Base-by-base conservation (phyloP, 1,284 basidiomycete species). In the Boletus smithii region DNA sequence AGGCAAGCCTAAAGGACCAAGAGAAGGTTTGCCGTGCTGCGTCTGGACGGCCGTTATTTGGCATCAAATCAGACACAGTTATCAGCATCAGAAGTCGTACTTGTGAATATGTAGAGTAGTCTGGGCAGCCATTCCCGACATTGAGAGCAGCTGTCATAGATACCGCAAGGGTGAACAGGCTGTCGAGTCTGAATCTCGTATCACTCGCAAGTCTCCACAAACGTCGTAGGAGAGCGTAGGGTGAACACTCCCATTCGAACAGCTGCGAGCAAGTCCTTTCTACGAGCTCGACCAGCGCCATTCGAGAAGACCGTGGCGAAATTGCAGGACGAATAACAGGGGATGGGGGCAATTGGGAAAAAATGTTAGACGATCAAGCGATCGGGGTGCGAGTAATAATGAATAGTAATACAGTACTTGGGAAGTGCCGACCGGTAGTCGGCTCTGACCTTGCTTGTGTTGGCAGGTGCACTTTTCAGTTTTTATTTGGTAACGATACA, bases 81-180 rank as follows among this genome's bases (percentile, higher is more conserved):
- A 26, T 37, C 23, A 29, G 6, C 1, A 26, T 8, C 5, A 37
- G 29, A 34, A 24, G n/a, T 54, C 62, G 17, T 50, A 81, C 83
- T 67, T 77, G 74, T n/a, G 83, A 75, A 60, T 76, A 85, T 1
- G 69, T 70, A 10, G 81, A 79, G 55, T 77, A 86, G 56, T 81
- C 79, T 27, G 81, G 81, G 58, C 83, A 86, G 61, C 74, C 70
- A 22, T 72, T 71, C 11, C 64, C 56, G 26, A 68, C 64, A 44
- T 17, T 29, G 37, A 53, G n/a, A 41, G 69, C 35, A 32, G 66
- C 57, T 30, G 66, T 51, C 36, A 55, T 17, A 8, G 52, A 58
- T n/a, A 57, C n/a, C 17, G 38, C 36, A 14, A 61, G 24, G 14
- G 27, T 20, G 5, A 62, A 23, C 35, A 8, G 9, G 26, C 20